Evolutionary conservation across 129 eudicot species (phyloP).

Genomic region (Solidago caesia): DNA sequence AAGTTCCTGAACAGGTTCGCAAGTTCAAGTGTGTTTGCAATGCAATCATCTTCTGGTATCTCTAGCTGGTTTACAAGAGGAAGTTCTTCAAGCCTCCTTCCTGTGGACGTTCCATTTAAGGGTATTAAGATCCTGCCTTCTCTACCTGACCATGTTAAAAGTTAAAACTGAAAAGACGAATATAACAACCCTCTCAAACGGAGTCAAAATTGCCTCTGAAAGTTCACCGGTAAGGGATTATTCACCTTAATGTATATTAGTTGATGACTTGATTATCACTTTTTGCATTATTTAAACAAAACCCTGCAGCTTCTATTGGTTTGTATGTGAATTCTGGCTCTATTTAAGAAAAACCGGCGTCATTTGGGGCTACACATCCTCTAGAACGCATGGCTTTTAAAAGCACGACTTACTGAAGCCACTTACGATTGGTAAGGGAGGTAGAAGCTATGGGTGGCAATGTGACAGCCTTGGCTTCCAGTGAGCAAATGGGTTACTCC

Average conservation of each 20-base stretch:
- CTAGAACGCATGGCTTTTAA: slow-evolving; percentile 94
- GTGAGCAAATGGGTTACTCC: slow-evolving; percentile 87
- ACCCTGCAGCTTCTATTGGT: slow-evolving; percentile 83
- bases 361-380: slow-evolving; percentile 79
- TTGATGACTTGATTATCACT: neutral
- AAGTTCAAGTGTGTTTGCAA: slow-evolving; percentile 74
- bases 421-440: slow-evolving; percentile 78
- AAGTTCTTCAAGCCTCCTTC: slow-evolving; percentile 51
- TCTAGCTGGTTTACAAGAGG: slow-evolving; percentile 81
- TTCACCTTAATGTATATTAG: neutral
- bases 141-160: slow-evolving; percentile 76
- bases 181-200: slow-evolving; percentile 77
- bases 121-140: slow-evolving; percentile 60
- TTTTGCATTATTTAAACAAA: slow-evolving; percentile 41
- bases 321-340: slow-evolving; percentile 80
- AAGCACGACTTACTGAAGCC: slow-evolving; percentile 78
- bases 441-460: slow-evolving; percentile 91
- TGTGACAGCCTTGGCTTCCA: slow-evolving; percentile 67
- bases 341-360: slow-evolving; percentile 65
- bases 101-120: slow-evolving; percentile 75
- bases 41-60: slow-evolving; percentile 63
- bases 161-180: slow-evolving; percentile 65
- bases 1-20: slow-evolving; percentile 59
- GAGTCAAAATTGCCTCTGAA: slow-evolving; percentile 84
- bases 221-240: slow-evolving; percentile 53